phyloP scores from a whole-genome alignment of 1,139 yeast genomes.

The Suhomyces chickasaworum region DNA sequence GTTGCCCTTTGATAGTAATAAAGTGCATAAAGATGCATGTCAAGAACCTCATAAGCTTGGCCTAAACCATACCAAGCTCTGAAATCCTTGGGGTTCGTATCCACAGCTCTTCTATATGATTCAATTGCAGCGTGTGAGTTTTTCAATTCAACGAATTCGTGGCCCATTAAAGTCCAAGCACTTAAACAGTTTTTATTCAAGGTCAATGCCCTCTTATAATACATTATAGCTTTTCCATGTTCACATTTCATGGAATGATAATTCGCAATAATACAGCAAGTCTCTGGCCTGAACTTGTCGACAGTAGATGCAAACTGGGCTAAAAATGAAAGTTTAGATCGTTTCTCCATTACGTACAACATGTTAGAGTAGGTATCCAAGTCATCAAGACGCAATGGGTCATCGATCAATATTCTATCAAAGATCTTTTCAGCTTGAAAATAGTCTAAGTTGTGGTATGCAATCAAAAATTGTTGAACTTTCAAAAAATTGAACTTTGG shows the following conservation, averaged over 20 bases:
- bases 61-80: conserved; percentile 99
- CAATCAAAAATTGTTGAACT: conserved; percentile 76
- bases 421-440: conserved; percentile 76
- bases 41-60: conserved; percentile 95
- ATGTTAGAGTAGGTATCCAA: conserved; percentile 91
- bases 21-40: conserved; percentile 90
- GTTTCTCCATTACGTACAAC: conserved; percentile 90
- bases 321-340: conserved; percentile 77
- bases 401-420: conserved; percentile 70
- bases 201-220: conserved; percentile 85
- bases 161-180: conserved; percentile 99
- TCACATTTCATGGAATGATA: conserved; percentile 90
- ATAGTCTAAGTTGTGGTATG: conserved; percentile 81
- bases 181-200: conserved; percentile 78
- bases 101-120: conserved; percentile 90
- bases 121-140: conserved; percentile 98
- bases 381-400: conserved; percentile 88
- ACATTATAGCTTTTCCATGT: conserved; percentile 92
- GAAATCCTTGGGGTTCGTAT: conserved; percentile 84
- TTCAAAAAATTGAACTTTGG: conserved; percentile 76
- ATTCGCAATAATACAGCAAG: conserved; percentile 93
- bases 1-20: conserved; percentile 94
- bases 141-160: conserved; percentile 93
- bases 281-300: conserved; percentile 89
- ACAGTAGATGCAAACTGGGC: conserved; percentile 85